Base-by-base conservation (phyloP, 768 basidiomycete genomes). In the Boletus sp. region DNA sequence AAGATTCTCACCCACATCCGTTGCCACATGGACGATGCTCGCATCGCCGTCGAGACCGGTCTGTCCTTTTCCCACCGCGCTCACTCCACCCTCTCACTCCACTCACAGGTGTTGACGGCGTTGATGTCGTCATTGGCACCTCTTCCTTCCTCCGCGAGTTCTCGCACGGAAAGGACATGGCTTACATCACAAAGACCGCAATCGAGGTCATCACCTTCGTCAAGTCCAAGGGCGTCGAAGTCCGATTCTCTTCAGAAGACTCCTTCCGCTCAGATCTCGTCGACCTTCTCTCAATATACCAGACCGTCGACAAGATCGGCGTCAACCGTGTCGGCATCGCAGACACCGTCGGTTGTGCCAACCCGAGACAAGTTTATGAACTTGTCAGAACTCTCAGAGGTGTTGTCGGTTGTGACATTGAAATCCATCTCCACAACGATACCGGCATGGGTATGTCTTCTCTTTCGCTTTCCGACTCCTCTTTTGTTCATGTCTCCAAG, bases 131-230 rank as follows among this genome's bases (percentile, higher is more conserved):
- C 74, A 98, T 99, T 62, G 96, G 97, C 36, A 98, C 97, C 9
- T 98, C 95, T 10, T 98, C 95, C 41, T 99, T 97, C 89, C 87
- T 98, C 49, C 89, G 96, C 66, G 95, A 99, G 78, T 97, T 98
- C 83, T 98, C 96, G 29, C 97, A 99, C 73, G 97, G 97, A 69
- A 99, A 98, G 84, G 97, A 98, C 75, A 99, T 99, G 93, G 78
- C 92, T 46, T 99, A 97, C 78, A 99, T 99, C 79, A 96, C 96
- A 80, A 98, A 95, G 78, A 90, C 93, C 39, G 96, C 96, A 58
- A 94, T 98, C 67, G 95, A 98, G 74, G 97, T 99, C 65, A 99
- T 99, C 76, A 85, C 96, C 67, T 99, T 89, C 67, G 96, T 99
- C 83, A 99, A 99, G 83, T 94, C 91, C 79, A 99, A 98, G 89